Conservation (phyloP, 1,284 basidiomycete species). For the Malassezia sympodialis region DNA sequence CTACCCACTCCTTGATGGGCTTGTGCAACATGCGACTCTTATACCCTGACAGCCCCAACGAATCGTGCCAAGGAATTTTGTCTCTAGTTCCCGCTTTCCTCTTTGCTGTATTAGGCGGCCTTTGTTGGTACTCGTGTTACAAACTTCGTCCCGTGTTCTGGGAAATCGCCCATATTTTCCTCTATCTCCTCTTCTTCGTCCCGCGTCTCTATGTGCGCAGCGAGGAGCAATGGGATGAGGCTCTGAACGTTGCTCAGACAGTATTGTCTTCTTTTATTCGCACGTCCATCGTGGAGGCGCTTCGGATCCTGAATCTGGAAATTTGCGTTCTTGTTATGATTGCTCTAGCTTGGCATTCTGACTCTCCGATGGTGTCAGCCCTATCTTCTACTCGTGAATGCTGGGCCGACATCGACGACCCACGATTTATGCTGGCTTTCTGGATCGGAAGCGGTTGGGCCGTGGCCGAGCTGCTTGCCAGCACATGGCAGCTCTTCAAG, state of each 20-base stretch:
- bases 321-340: slow-evolving; percentile 7
- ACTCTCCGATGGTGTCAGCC: background rate
- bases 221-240: background rate
- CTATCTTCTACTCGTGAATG: background rate
- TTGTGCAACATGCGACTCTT: slow-evolving; percentile 11
- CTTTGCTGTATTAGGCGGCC: background rate
- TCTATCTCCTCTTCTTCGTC: background rate
- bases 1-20: background rate
- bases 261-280: slow-evolving; percentile 5
- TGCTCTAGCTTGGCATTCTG: slow-evolving; percentile 6
- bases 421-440: slow-evolving; percentile 12
- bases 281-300: slow-evolving; percentile 10
- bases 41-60: slow-evolving; percentile 2
- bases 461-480: slow-evolving; percentile 8
- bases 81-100: background rate
- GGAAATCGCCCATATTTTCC: background rate
- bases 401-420: slow-evolving; percentile 12
- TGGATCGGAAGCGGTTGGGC: slow-evolving; percentile 17
- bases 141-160: slow-evolving; percentile 13
- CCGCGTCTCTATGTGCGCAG: background rate
- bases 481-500: slow-evolving; percentile 14
- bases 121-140: slow-evolving; percentile 14
- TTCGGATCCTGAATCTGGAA: slow-evolving; percentile 9
- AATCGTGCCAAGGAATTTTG: background rate
- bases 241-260: background rate